Evolutionary conservation across 2,329 filamentous ascomycete genomes (phyloP).

Genomic region (Fusarium buxicola): DNA sequence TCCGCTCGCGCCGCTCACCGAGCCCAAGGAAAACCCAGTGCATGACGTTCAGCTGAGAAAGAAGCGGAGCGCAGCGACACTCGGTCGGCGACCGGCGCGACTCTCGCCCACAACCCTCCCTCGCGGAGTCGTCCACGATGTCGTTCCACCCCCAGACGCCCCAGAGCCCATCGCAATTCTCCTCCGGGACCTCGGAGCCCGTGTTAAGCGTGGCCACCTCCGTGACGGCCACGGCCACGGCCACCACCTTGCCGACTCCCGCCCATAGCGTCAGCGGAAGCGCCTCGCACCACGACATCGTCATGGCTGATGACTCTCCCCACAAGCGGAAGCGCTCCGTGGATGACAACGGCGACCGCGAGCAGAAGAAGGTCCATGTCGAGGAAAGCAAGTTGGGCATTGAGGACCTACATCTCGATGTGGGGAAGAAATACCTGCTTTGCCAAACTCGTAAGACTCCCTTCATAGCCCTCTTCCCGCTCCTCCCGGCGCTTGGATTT

Average conservation of each 20-base stretch:
- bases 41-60: conserved; percentile 48
- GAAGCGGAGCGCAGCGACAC: conserved; percentile 50
- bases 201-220: conserved; percentile 64
- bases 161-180: conserved; percentile 74
- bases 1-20: conserved; percentile 36
- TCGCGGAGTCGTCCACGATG: conserved; percentile 63
- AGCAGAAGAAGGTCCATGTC: conserved; percentile 71
- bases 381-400: conserved; percentile 71
- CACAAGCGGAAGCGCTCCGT: conserved; percentile 72
- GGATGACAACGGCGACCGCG: conserved; percentile 67
- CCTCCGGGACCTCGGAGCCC: conserved; percentile 65
- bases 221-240: conserved; percentile 62
- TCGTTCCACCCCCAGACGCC: conserved; percentile 76
- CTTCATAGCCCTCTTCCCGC: conserved; percentile 54
- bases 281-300: conserved; percentile 57
- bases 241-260: conserved; percentile 69
- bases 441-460: conserved; percentile 75
- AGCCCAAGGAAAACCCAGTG: conserved; percentile 44
- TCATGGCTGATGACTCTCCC: conserved; percentile 64
- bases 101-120: conserved; percentile 47
- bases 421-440: conserved; percentile 75
- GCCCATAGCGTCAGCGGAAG: conserved; percentile 72
- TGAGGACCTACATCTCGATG: conserved; percentile 73
- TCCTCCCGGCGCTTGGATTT: conserved; percentile 42
- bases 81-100: conserved; percentile 51